A percentile compares a stretch with the other conserved stretches of the same genome.
These are phyloP conservation scores for Gracilaria caudata DNA, from an alignment of 23 red algal genomes.

Conservation along the genomic window DNA sequence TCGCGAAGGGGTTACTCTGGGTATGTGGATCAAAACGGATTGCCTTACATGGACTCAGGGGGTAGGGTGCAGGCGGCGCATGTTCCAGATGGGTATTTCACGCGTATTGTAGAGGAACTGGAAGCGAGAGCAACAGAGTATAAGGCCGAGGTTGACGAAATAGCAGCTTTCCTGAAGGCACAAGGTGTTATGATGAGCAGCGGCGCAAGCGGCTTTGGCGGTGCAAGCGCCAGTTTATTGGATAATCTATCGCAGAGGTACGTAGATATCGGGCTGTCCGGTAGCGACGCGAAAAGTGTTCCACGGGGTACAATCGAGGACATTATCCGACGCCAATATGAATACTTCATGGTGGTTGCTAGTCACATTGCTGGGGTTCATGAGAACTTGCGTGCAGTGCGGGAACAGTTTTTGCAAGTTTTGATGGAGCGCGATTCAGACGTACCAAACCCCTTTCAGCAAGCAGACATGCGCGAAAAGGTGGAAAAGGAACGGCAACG, in stretches of 20 bases:
- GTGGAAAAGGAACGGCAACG: constrained; percentile 64
- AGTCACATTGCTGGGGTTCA: constrained; percentile 59
- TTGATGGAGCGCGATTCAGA: constrained; percentile 48
- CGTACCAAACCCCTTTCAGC: constrained; percentile 64
- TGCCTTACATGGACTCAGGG: constrained; percentile 14
- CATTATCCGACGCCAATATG: constrained; percentile 71
- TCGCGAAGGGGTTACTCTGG: constrained; percentile 18
- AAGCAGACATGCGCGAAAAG: constrained; percentile 63
- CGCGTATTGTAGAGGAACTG: constrained; percentile 56
- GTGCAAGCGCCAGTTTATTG: not conserved
- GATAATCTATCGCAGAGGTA: constrained; percentile 50
- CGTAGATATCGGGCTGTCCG: constrained; percentile 24
- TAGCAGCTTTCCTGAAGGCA: constrained; percentile 61
- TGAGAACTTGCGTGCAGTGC: constrained; percentile 45
- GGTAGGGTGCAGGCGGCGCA: constrained; percentile 23
- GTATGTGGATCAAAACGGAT: constrained; percentile 26
- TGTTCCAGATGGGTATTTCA: constrained; percentile 60
- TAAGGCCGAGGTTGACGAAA: constrained; percentile 72
- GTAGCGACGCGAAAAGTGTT: not conserved
- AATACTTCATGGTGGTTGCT: constrained; percentile 83
- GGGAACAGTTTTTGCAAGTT: constrained; percentile 57
- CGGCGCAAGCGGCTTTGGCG: constrained; percentile 16
- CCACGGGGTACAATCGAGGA: constrained; percentile 70
- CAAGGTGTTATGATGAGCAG: constrained; percentile 52
- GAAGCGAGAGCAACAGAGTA: constrained; percentile 66